Conservation (phyloP, 169 alveolate species). For the Plasmodium fragile region DNA sequence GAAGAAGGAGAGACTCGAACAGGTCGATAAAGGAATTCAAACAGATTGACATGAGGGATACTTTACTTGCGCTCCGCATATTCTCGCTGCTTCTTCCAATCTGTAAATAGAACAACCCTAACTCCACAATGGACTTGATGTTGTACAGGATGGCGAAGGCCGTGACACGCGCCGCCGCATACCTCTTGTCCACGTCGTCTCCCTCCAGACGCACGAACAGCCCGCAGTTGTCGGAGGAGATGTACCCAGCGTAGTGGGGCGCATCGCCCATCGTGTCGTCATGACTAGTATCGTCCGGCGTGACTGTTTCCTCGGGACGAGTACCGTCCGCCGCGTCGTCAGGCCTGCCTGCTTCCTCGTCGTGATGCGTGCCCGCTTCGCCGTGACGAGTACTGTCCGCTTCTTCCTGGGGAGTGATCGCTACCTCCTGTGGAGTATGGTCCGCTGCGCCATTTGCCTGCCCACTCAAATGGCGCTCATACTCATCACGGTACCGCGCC, state of each 20-base stretch:
- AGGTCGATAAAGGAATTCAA: slow-evolving; percentile 80
- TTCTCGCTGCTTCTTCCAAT: slow-evolving; percentile 46
- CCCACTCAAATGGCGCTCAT: not conserved
- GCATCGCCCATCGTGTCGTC: not conserved
- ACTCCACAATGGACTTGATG: slow-evolving; percentile 75
- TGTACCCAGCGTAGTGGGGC: slow-evolving; percentile 37
- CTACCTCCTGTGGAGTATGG: not conserved
- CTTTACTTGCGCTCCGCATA: slow-evolving; percentile 46
- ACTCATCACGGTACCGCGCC: not conserved
- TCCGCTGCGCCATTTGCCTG: not conserved
- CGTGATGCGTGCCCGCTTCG: not conserved
- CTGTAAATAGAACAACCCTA: slow-evolving; percentile 74
- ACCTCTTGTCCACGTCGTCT: slow-evolving; percentile 48
- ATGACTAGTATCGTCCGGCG: not conserved
- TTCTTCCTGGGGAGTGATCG: not conserved
- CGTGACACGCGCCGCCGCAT: slow-evolving; percentile 26
- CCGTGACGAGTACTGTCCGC: not conserved
- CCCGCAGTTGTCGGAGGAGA: slow-evolving; percentile 68
- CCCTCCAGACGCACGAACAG: slow-evolving; percentile 47
- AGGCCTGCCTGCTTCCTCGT: not conserved
- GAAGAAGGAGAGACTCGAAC: slow-evolving; percentile 80
- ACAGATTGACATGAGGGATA: slow-evolving; percentile 78
- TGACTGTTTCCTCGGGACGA: not conserved
- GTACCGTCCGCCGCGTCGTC: not conserved
- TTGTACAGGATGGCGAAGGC: slow-evolving; percentile 71